Conservation (phyloP, 1,139 yeast genomes). For the Williopsis jadinii region DNA sequence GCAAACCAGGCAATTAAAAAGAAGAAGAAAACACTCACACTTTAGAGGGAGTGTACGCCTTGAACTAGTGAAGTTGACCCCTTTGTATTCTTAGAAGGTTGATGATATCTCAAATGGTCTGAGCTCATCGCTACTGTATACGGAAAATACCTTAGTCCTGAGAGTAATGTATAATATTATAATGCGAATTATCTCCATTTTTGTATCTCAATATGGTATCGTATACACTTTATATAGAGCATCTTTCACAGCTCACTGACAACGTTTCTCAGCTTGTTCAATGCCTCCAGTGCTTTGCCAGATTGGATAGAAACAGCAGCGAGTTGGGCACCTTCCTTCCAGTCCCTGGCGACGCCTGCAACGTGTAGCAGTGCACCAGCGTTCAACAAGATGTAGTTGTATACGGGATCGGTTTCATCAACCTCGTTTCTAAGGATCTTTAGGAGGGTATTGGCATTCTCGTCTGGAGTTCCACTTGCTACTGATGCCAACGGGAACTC, state of each 20-base stretch:
- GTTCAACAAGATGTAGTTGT: conserved; percentile 83
- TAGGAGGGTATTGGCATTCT: conserved; percentile 61
- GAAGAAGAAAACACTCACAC: too few relatives aligned
- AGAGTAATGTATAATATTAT: too few relatives aligned
- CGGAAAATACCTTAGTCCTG: too few relatives aligned
- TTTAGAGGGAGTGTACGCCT: too few relatives aligned
- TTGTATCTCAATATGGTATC: too few relatives aligned
- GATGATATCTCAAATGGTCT: too few relatives aligned
- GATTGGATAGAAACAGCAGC: conserved; percentile 63
- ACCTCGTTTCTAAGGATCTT: conserved; percentile 48
- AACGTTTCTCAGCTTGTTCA: conserved; percentile 44
- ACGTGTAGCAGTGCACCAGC: conserved; percentile 82
- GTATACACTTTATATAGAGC: not conserved
- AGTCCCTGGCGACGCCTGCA: conserved; percentile 56
- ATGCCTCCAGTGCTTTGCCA: conserved; percentile 59
- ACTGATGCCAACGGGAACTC: conserved; percentile 65
- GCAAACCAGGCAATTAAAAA: too few relatives aligned
- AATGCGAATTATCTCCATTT: too few relatives aligned
- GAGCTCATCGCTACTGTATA: too few relatives aligned
- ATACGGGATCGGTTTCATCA: conserved; percentile 52
- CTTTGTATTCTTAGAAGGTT: too few relatives aligned
- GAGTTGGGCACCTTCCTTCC: conserved; percentile 69
- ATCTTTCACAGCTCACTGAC: not conserved
- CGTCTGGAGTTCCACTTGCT: conserved; percentile 77
- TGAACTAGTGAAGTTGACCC: too few relatives aligned